Evolutionary conservation across 2,329 filamentous ascomycete genomes (phyloP).

Genomic region (Cladosporium sphaerospermum): DNA sequence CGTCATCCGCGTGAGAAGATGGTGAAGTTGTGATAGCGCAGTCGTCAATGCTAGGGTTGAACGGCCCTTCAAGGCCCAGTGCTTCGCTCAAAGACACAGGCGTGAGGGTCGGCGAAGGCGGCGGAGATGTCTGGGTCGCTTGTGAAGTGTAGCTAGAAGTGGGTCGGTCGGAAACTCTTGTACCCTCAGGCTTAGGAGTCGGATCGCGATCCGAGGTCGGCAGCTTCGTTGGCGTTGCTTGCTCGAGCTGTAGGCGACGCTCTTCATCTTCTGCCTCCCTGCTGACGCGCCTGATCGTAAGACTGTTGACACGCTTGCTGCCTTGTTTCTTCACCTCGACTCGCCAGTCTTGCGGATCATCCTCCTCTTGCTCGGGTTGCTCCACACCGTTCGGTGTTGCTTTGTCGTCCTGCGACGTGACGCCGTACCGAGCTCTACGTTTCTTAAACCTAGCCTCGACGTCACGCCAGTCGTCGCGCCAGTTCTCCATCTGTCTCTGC

Average conservation of each 20-base stretch:
- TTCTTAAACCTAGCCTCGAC: slow-evolving; percentile 28
- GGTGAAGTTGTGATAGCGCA: slow-evolving; percentile 24
- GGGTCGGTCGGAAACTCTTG: background rate
- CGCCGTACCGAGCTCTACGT: slow-evolving; percentile 26
- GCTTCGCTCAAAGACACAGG: slow-evolving; percentile 7
- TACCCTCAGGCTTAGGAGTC: background rate
- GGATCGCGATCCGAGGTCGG: background rate
- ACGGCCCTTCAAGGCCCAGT: slow-evolving; percentile 13
- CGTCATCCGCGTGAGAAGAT: slow-evolving; percentile 6
- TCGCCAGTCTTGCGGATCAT: slow-evolving; percentile 20
- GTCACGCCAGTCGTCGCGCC: slow-evolving; percentile 32
- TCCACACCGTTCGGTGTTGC: slow-evolving; percentile 12
- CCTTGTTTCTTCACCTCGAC: slow-evolving; percentile 22
- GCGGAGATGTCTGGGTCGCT: slow-evolving; percentile 11
- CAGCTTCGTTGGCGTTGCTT: slow-evolving; percentile 3
- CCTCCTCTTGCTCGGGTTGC: slow-evolving; percentile 9
- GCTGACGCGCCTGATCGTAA: slow-evolving; percentile 22
- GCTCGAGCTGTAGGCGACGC: background rate
- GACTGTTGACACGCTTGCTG: slow-evolving; percentile 20
- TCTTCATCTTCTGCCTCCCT: slow-evolving; percentile 12
- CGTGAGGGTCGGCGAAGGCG: slow-evolving; percentile 6
- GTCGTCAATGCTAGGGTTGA: slow-evolving; percentile 13
- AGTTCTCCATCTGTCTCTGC: slow-evolving; percentile 27
- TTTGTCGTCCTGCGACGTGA: slow-evolving; percentile 12
- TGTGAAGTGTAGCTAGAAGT: slow-evolving; percentile 6